These are phyloP conservation scores for Nasturtium officinale DNA, from an alignment of 345 rosid genomes.

Conservation along the genomic window DNA sequence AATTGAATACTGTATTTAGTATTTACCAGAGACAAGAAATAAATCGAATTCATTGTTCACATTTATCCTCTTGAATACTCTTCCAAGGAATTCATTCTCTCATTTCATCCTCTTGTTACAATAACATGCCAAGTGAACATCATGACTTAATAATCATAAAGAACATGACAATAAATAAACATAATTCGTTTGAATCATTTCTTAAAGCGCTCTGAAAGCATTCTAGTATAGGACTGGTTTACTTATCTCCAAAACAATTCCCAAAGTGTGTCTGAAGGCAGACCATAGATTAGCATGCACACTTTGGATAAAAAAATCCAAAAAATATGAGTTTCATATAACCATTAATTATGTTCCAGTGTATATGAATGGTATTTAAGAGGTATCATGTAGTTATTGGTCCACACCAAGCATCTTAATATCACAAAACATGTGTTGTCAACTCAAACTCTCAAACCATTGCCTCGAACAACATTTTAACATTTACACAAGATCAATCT, in stretches of 20 bases:
- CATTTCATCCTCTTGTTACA: background rate
- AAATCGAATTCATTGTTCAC: background rate
- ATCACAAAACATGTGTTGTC: background rate
- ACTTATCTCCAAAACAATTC: slow-evolving; percentile 26
- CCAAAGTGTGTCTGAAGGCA: slow-evolving; percentile 4
- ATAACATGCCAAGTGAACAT: slow-evolving; percentile 24
- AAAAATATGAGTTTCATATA: too few species aligned
- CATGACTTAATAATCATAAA: slow-evolving; percentile 21
- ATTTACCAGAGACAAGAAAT: background rate
- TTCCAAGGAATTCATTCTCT: background rate
- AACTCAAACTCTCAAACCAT: background rate
- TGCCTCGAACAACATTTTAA: background rate
- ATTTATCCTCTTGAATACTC: background rate
- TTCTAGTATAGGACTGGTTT: background rate
- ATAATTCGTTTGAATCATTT: slow-evolving; percentile 13
- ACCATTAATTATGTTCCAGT: background rate
- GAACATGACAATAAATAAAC: slow-evolving; percentile 13
- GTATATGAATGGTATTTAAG: background rate
- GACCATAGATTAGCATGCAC: background rate
- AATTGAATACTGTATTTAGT: background rate
- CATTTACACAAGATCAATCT: background rate
- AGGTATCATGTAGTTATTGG: slow-evolving; percentile 3
- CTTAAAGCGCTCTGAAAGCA: background rate
- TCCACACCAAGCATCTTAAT: slow-evolving; percentile 26
- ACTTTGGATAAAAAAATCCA: background rate